Conservation (phyloP, 345 rosid species). For the Cochlearia excelsa region DNA sequence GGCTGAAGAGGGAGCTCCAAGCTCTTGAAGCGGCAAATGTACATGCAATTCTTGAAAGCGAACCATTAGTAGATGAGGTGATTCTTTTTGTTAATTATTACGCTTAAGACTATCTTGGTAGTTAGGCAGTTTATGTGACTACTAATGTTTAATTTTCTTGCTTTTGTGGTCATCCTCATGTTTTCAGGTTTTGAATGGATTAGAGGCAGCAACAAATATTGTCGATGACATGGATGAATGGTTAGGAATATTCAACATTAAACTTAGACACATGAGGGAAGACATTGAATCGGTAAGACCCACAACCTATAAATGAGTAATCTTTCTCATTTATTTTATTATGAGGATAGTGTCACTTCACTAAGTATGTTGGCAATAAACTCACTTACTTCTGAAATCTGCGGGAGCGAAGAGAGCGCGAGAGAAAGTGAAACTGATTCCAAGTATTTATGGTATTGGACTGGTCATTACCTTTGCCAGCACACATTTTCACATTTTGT, state of each 20-base stretch:
- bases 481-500: slow-evolving; percentile 20
- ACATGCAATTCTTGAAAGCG: slow-evolving; percentile 97
- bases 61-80: slow-evolving; percentile 91
- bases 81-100: slow-evolving; percentile 8
- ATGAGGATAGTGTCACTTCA: slow-evolving; percentile 9
- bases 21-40: slow-evolving; percentile 99
- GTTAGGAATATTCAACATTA: slow-evolving; percentile 92
- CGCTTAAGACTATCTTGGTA: slow-evolving; percentile 6
- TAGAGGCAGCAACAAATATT: slow-evolving; percentile 87
- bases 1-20: slow-evolving; percentile 93
- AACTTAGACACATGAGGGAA: slow-evolving; percentile 99
- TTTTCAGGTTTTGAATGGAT: slow-evolving; percentile 84
- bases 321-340: slow-evolving; percentile 11
- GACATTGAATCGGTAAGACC: slow-evolving; percentile 85
- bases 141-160: slow-evolving; percentile 8
- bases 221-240: slow-evolving; percentile 99
- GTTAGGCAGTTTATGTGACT: slow-evolving; percentile 2
- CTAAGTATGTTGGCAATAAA: slow-evolving; percentile 2
- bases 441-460: slow-evolving; percentile 15
- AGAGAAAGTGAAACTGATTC: neutral
- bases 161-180: slow-evolving; percentile 12
- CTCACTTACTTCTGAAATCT: slow-evolving; percentile 7
- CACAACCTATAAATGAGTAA: slow-evolving; percentile 1
- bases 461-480: slow-evolving; percentile 18
- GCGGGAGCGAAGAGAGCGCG: too few relatives aligned